Evolutionary conservation across 1,139 yeast genomes (phyloP).

Genomic region (Nakaseomyces bracarensis): DNA sequence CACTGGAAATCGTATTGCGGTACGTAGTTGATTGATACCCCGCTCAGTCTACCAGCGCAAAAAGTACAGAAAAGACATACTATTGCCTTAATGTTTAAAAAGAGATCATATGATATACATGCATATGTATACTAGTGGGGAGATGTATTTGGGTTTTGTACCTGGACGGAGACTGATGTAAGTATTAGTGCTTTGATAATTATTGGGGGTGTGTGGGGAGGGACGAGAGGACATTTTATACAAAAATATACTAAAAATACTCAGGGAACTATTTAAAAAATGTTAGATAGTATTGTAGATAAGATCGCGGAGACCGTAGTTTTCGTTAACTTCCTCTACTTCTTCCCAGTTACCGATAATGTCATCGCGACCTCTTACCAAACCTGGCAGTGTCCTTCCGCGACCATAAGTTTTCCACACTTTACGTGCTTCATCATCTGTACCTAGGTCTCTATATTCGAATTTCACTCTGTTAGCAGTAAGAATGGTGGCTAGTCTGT

Average conservation of each 20-base stretch:
- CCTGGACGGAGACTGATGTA: too few relatives aligned
- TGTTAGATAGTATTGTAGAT: conserved; percentile 41
- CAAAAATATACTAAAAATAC: background rate
- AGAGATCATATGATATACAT: too few relatives aligned
- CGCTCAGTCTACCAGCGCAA: too few relatives aligned
- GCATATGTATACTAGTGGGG: too few relatives aligned
- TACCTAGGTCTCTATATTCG: conserved; percentile 65
- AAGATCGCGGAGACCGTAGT: conserved; percentile 54
- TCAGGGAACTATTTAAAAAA: background rate
- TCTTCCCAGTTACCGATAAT: conserved; percentile 77
- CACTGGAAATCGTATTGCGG: too few relatives aligned
- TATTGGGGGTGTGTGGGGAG: background rate
- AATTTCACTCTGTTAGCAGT: conserved; percentile 66
- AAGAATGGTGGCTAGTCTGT: conserved; percentile 65
- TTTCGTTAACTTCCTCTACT: conserved; percentile 78
- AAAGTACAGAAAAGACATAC: too few relatives aligned
- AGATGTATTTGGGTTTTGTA: too few relatives aligned
- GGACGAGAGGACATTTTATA: background rate
- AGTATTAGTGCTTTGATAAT: too few relatives aligned
- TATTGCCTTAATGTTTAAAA: too few relatives aligned
- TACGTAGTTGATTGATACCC: too few relatives aligned
- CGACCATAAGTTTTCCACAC: conserved; percentile 74
- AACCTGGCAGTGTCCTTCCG: conserved; percentile 80
- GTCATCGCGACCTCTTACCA: conserved; percentile 80
- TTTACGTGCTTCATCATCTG: conserved; percentile 77